Evolutionary conservation across 129 eudicot species (phyloP), one percentile per base, ranked within the genome.

Genomic region (Silybum marianum): DNA sequence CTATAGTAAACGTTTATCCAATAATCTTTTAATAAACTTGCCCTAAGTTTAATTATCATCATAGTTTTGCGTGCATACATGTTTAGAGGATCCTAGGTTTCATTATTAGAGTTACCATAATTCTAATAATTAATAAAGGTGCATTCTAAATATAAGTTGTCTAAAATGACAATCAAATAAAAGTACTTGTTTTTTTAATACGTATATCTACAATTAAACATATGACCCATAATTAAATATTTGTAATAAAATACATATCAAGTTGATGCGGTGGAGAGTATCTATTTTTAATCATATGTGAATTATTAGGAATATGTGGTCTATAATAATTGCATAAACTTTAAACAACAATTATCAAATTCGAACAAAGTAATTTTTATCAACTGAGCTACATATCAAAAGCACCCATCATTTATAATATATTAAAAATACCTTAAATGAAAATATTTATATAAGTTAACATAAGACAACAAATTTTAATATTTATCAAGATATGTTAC

Each of bases 201-300:
- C 9, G 23, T 58, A 18, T n/a, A 18, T 58, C 66, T 18, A 58
- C 66, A 58, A 58, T 18, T 5, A 58, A 58, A 58, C 10, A 58
- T 58, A n/a, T 58, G 23, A 54, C 63, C 63, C n/a, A 54, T 6
- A 3, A 54, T 18, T 54, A 18, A 16, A 54, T 54, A 54, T 4
- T 58, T 58, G 23, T n/a, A 16, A 4, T 54, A 58, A n/a, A 58
- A 18, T 58, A n/a, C 66, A 58, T 58, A n/a, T 58, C n/a, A 58
- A n/a, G 23, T 58, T 58, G 66, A 58, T 58, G 66, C 66, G 66
- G 66, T 58, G 66, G 66, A n/a, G 66, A n/a, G 23, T 58, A 58
- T 51, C 4, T 48, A 18, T 18, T 51, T 51, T 16, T 18, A 51
- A 16, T 51, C 66, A 58, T 58, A n/a, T 58, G 23, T 58, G 66